A percentile compares a stretch with the other conserved stretches of the same genome.
phyloP scores from a whole-genome alignment of 2,329 filamentous ascomycete species.

The Fusarium sublunatum region DNA sequence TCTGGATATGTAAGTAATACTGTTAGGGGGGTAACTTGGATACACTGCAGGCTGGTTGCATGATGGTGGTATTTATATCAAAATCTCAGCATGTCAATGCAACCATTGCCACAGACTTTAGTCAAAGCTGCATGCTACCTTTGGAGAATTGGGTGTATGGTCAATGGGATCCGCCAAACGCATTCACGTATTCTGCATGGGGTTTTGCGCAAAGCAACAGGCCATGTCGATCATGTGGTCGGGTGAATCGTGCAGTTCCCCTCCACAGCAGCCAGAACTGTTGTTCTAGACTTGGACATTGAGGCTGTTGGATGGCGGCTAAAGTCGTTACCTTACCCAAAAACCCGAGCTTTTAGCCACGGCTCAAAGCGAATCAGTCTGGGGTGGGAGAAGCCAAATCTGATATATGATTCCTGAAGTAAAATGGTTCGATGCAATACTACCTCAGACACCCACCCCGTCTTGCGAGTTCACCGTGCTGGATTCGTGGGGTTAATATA shows the following conservation, averaged over 20 bases:
- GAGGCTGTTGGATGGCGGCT: conserved; percentile 10
- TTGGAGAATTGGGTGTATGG: neutral
- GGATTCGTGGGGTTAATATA: conserved; percentile 15
- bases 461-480: conserved; percentile 8
- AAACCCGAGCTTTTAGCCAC: conserved; percentile 13
- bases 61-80: conserved; percentile 4
- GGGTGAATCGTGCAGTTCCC: neutral
- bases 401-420: conserved; percentile 23
- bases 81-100: neutral
- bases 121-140: neutral
- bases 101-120: neutral
- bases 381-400: conserved; percentile 11
- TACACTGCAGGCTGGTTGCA: neutral
- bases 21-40: neutral
- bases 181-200: neutral
- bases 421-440: too few relatives aligned
- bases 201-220: neutral
- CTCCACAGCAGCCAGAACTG: neutral
- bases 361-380: conserved; percentile 12
- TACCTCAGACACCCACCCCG: conserved; percentile 3
- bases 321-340: conserved; percentile 4
- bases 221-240: conserved; percentile 11
- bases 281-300: conserved; percentile 4
- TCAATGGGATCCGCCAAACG: conserved; percentile 1
- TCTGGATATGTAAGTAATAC: neutral